Evolutionary conservation across 2,329 filamentous ascomycete genomes (phyloP).

Genomic region (Aspergillus hortae): DNA sequence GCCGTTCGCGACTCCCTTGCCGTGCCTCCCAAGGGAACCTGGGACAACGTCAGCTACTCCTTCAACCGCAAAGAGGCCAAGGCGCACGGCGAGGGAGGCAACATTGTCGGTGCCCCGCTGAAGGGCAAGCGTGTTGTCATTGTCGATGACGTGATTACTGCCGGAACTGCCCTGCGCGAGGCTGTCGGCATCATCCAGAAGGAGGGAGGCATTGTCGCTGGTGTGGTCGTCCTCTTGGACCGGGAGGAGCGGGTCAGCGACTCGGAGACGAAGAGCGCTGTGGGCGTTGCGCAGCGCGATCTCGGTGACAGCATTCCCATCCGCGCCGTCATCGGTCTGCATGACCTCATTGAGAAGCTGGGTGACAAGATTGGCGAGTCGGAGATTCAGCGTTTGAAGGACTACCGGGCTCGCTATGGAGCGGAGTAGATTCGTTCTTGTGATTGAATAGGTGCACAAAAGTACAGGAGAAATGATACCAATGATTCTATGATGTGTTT

Average conservation of each 20-base stretch:
- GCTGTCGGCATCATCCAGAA: slow-evolving; percentile 83
- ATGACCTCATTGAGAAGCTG: slow-evolving; percentile 74
- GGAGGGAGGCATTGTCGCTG: slow-evolving; percentile 79
- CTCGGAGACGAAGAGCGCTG: slow-evolving; percentile 67
- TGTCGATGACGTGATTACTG: slow-evolving; percentile 95
- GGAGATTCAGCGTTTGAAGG: slow-evolving; percentile 65
- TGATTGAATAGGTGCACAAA: neutral
- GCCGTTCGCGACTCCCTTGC: slow-evolving; percentile 57
- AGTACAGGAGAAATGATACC: slow-evolving; percentile 19
- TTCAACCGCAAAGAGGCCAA: slow-evolving; percentile 98
- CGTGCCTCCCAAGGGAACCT: slow-evolving; percentile 49
- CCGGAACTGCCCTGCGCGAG: slow-evolving; percentile 89
- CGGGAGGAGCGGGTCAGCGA: slow-evolving; percentile 51
- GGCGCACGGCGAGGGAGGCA: slow-evolving; percentile 90
- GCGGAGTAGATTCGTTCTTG: slow-evolving; percentile 26
- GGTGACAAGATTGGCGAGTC: slow-evolving; percentile 59
- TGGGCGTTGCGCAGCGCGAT: slow-evolving; percentile 80
- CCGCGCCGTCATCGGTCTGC: slow-evolving; percentile 65
- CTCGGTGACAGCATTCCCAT: slow-evolving; percentile 70
- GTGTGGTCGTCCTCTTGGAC: slow-evolving; percentile 79
- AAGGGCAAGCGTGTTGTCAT: slow-evolving; percentile 84
- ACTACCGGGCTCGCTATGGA: slow-evolving; percentile 58
- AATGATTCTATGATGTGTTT: slow-evolving; percentile 3
- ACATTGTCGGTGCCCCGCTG: slow-evolving; percentile 82
- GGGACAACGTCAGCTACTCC: slow-evolving; percentile 71